Base-by-base conservation (phyloP, 176 grass and related monocot genomes). In the Urochloa ruziziensis region DNA sequence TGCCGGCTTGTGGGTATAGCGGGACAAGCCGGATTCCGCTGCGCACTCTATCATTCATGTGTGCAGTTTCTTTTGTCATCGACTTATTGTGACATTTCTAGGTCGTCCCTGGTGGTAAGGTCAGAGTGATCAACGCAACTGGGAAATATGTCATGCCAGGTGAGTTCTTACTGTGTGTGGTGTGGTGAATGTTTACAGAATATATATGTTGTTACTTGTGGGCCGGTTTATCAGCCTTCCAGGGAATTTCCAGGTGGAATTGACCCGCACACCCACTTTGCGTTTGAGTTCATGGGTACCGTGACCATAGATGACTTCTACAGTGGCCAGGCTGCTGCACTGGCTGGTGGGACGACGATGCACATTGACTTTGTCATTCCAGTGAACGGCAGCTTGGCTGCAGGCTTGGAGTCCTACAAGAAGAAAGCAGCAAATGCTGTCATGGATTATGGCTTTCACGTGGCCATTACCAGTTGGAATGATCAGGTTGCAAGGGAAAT, bases 111-210 rank as follows among this genome's bases (percentile, higher is more conserved):
- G 87, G 87, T 70, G 87, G 92, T 77, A 57, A 91, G 73, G 88
- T 93, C 62, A 81, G 83, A 70, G 88, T 98, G 91, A 94, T 96
- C 33, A 93, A 98, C 73, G 96, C 96, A 57, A 95, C 93, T 66
- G 93, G 96, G 69, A 98, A 96, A 72, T 98, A 94, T 70, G 96
- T 96, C 80, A 94, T 98, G 96, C 93, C 96, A 96, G 93, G 96
- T 94, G 46, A 91, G 6, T 40, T 59, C 24, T 49, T 40, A 30
- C 43, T 14, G 19, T 30, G 1, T 33, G 44, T 71, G 59, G 24
- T 24, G 60, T 67, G 77, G 25, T 82, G 42, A 57, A 74, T 59
- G 19, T 63, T 30, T 21, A 43, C 44, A 9, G 5, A 49, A 34
- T 46, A n/a, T n/a, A n/a, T n/a, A 18, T 51, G 74, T 14, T 67